Evolutionary conservation across 768 basidiomycete genomes (phyloP).

Genomic region (Trametes cubensis): DNA sequence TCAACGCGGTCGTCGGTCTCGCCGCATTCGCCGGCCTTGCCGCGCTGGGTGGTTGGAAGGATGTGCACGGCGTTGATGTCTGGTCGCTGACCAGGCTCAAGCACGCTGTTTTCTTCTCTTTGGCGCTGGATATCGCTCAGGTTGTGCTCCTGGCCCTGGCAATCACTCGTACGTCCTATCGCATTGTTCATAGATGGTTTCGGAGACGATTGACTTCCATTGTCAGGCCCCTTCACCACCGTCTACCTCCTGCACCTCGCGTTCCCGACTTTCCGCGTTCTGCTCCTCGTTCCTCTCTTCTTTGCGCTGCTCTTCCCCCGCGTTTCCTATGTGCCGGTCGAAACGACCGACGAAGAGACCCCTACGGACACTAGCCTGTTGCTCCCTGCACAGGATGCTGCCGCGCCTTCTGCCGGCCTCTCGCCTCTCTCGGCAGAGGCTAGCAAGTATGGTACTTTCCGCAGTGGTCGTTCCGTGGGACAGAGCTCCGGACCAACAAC

Average conservation of each 20-base stretch:
- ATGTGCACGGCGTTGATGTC: constrained; percentile 66
- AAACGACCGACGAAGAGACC: constrained; percentile 39
- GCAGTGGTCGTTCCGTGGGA: constrained; percentile 48
- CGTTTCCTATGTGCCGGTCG: constrained; percentile 59
- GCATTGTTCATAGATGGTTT: background rate
- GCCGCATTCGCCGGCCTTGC: constrained; percentile 73
- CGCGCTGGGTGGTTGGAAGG: constrained; percentile 79
- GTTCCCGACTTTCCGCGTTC: constrained; percentile 66
- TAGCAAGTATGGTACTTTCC: constrained; percentile 80
- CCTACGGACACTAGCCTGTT: constrained; percentile 57
- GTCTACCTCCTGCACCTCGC: constrained; percentile 49
- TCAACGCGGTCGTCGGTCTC: constrained; percentile 69
- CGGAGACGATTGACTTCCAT: no score
- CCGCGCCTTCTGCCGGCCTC: constrained; percentile 54
- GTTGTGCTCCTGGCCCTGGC: constrained; percentile 45
- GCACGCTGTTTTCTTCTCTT: constrained; percentile 51
- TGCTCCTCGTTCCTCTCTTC: constrained; percentile 63
- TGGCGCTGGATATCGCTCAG: constrained; percentile 63
- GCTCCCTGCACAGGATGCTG: constrained; percentile 50
- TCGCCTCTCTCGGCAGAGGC: constrained; percentile 45
- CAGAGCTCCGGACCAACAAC: constrained; percentile 59
- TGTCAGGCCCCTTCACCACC: constrained; percentile 35
- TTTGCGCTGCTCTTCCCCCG: constrained; percentile 65
- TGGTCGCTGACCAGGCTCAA: constrained; percentile 67
- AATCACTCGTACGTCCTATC: constrained; percentile 14